These are phyloP conservation scores for Phytopythium boreale DNA, from an alignment of 352 stramenopile genomes.

Conservation along the genomic window DNA sequence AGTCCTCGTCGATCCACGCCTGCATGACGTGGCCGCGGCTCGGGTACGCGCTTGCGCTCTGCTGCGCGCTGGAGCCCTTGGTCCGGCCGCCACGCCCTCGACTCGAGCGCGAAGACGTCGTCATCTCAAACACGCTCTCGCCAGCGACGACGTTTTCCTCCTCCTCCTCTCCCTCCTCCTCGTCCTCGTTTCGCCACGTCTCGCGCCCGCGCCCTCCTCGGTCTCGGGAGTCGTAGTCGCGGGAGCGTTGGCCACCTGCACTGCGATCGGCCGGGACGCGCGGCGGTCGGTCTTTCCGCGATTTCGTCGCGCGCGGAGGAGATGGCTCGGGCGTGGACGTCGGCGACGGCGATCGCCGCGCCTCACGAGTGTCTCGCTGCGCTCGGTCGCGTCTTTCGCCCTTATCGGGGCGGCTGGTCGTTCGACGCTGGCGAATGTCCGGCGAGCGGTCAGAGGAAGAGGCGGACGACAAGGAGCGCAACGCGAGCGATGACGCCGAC, in stretches of 20 bases:
- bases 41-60: constrained; percentile 11
- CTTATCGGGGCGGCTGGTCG: not conserved
- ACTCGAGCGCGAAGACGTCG: not conserved
- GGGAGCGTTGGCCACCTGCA: constrained; percentile 14
- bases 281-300: not conserved
- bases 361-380: not conserved
- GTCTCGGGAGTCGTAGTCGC: not conserved
- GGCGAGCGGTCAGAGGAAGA: constrained; percentile 8
- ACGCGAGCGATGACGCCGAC: constrained; percentile 16
- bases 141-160: constrained; percentile 10
- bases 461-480: constrained; percentile 11
- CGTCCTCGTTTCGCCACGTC: not conserved
- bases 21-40: constrained; percentile 64
- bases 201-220: not conserved
- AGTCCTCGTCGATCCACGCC: constrained; percentile 62
- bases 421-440: not conserved
- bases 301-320: not conserved
- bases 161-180: constrained; percentile 5
- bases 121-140: constrained; percentile 24
- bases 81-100: constrained; percentile 1
- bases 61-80: constrained; percentile 7
- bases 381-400: not conserved
- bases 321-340: constrained; percentile 10
- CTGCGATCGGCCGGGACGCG: constrained; percentile 12
- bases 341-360: constrained; percentile 27